Base-by-base conservation (phyloP, 2,329 filamentous ascomycete species). In the Nothophaeocryptopus gaeumannii region DNA sequence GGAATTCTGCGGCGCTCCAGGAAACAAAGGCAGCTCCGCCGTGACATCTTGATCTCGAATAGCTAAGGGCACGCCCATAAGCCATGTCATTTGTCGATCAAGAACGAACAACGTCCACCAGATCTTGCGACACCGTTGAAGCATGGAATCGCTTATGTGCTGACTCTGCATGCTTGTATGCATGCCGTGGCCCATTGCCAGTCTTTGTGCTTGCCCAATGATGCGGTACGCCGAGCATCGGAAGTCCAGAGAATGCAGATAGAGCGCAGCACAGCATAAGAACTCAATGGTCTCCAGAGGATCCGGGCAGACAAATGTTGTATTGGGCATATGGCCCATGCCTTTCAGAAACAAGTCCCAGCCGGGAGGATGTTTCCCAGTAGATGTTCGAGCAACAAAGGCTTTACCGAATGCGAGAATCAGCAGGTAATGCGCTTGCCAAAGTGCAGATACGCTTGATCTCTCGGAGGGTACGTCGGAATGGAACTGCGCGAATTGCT, bases 41-140 rank as follows among this genome's bases (percentile, higher is more conserved):
- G 73, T 69, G 0, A 82, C 71, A 36, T 80, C 74, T n/a, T 78
- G 72, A 34, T 80, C 76, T 14, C 68, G 66, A 2, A 80, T 67
- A 0, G 74, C 73, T 39, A 74, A 70, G 0, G 78, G 78, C 0
- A 78, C 53, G 0, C 78, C 78, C 73, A 80, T 78, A 2, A 80
- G 54, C 0, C 76, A 77, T 1, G 76, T 77, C 70, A 80, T 78
- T 54, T 80, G 72, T 2, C 77, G 70, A 45, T 80, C 78, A 1
- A 80, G 62, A 1, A 80, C 68, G 35, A 78, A 79, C 0, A 78
- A 68, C 0, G 78, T 80, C 77, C 77, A 80, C 76, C 77, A 81
- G 8, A 77, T 68, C 31, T 71, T 72, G 1, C 76, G 73, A 44
- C 72, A 75, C 43, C 78, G 20, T 26, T 26, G 20, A 26, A 26